Percentiles rank a stretch among this genome's conserved stretches.
Conservation (phyloP, 164 flowering plant species). For the Sextonia rubra region DNA sequence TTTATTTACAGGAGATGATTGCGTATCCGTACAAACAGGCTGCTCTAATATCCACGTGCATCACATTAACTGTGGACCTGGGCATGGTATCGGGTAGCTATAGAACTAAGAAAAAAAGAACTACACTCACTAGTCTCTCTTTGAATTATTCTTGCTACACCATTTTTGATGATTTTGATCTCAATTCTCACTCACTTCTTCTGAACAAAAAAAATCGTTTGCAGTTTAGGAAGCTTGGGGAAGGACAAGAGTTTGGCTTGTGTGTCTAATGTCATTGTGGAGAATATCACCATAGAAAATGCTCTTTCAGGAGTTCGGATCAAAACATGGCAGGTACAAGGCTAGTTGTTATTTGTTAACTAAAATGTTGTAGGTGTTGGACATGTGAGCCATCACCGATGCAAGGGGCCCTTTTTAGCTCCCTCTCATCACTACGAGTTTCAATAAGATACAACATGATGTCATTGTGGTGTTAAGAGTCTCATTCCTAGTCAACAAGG, state of each 20-base stretch:
- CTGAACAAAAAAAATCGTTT: neutral
- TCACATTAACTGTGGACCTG: conserved; percentile 80
- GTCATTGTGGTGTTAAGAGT: too few species aligned
- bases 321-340: conserved; percentile 68
- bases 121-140: neutral
- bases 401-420: too few species aligned
- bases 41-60: conserved; percentile 66
- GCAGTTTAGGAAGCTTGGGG: conserved; percentile 52
- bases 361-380: too few species aligned
- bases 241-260: conserved; percentile 62
- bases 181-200: neutral
- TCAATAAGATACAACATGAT: too few species aligned
- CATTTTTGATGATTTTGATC: neutral
- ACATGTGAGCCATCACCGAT: too few species aligned
- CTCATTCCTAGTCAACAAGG: too few species aligned
- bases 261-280: conserved; percentile 52
- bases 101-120: neutral
- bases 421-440: too few species aligned
- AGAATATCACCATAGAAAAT: conserved; percentile 39
- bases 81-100: conserved; percentile 84
- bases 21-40: conserved; percentile 88
- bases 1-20: conserved; percentile 72
- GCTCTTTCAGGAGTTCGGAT: conserved; percentile 57
- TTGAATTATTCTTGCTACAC: neutral
- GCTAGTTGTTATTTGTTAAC: neutral